Percentiles rank a stretch among this genome's conserved stretches.
Evolutionary conservation across 345 rosid species (phyloP).

Genomic region (Syzygium jambos): DNA sequence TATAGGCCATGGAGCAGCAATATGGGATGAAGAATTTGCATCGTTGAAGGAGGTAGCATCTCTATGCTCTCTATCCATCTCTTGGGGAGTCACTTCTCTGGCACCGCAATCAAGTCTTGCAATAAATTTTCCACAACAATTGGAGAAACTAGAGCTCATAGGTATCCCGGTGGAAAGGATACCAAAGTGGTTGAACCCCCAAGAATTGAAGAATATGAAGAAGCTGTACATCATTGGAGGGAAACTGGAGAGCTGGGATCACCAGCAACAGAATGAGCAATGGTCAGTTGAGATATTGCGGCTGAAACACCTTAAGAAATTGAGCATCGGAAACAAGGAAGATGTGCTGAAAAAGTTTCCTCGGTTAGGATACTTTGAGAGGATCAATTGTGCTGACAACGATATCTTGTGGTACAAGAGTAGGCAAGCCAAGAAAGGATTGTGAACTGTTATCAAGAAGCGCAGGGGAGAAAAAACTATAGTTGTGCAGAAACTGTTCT

Average conservation of each 20-base stretch:
- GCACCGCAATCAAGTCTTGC: neutral
- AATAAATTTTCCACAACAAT: neutral
- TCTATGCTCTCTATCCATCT: constrained; percentile 2
- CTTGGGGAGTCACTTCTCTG: constrained; percentile 3
- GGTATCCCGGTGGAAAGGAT: neutral
- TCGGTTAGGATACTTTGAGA: neutral
- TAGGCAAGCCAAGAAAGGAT: neutral
- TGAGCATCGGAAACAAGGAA: neutral
- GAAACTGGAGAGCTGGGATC: neutral
- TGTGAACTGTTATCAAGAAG: neutral
- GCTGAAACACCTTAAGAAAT: neutral
- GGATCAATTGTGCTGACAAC: neutral
- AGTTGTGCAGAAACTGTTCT: neutral
- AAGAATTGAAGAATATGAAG: neutral
- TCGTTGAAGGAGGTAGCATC: neutral
- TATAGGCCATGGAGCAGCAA: constrained; percentile 3
- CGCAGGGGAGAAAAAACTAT: neutral
- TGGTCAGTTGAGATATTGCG: neutral
- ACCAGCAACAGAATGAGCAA: neutral
- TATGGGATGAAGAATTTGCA: constrained; percentile 18
- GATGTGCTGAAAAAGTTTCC: neutral
- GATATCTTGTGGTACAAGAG: neutral
- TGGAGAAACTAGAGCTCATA: neutral
- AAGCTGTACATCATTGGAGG: neutral
- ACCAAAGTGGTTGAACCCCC: neutral